Base-by-base conservation (phyloP, 2,329 filamentous ascomycete species). In the Ophiostoma novo-ulmi region DNA sequence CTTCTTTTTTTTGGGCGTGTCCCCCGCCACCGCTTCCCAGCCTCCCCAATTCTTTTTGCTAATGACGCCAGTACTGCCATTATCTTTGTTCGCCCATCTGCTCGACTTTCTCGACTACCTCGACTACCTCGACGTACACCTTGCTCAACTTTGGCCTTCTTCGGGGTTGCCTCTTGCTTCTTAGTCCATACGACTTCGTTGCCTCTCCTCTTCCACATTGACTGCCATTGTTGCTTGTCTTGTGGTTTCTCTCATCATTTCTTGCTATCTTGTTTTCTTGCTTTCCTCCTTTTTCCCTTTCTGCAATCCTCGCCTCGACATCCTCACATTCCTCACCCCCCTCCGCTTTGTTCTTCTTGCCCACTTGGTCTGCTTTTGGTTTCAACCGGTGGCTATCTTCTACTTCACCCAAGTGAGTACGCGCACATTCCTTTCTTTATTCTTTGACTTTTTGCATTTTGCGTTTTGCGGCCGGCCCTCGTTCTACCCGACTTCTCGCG, bases 11-110 rank as follows among this genome's bases (percentile, higher is more conserved):
- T 61, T 70, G 63, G 64, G 67, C 71, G 66, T 14, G 65, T 58
- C 68, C 71, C 72, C 73, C 71, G 71, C 72, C 72, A 72, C 72
- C 72, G 69, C 70, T 72, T 71, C 71, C 73, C 73, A 74, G 72
- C 73, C 73, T 74, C 73, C 72, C 71, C 67, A 73, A 74, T 74
- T 73, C 35, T 65, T 68, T 41, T 70, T 69, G 70, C 70, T 70
- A 70, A 73, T 72, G 71, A 73, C 70, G 71, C 70, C 70, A 73
- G 72, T 48, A 41, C 17, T 36, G 31, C 70, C 68, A 69, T 67
- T 72, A 72, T 69, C 70, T 71, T 68, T 64, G n/a, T 31, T 63
- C 38, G 58, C 63, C 44, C 41, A 14, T 70, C 69, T 66, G 63
- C 31, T 68, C 35, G 52, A 36, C 67, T 69, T 61, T 36, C 67